Evolutionary conservation across 208 protist genomes (phyloP).

Genomic region (Naegleria lovaniensis): DNA sequence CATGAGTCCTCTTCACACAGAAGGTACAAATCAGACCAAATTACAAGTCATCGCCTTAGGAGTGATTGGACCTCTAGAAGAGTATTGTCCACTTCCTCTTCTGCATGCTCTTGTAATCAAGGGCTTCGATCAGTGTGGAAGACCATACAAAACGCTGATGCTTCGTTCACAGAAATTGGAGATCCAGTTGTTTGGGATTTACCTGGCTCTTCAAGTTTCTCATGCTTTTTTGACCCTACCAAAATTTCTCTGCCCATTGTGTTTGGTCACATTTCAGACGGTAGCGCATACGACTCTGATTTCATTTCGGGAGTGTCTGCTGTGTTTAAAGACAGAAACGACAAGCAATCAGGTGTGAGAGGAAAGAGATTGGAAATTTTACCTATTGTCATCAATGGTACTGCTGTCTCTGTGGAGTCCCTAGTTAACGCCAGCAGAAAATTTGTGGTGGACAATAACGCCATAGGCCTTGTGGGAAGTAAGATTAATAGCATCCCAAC

Average conservation of each 20-base stretch:
- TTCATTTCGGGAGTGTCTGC: neutral
- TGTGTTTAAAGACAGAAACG: neutral
- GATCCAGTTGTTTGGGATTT: neutral
- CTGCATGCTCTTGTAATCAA: neutral
- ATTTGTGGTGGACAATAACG: neutral
- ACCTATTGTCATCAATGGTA: neutral
- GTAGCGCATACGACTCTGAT: neutral
- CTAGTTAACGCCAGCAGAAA: neutral
- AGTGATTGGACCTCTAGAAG: too few relatives aligned
- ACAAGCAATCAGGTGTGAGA: neutral
- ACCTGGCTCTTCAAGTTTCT: neutral
- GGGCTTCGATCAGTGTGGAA: neutral
- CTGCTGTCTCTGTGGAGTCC: too few relatives aligned
- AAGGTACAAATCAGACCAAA: too few relatives aligned
- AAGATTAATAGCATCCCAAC: neutral
- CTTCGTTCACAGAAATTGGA: neutral
- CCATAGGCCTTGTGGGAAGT: neutral
- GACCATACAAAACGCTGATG: neutral
- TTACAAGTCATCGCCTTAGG: too few relatives aligned
- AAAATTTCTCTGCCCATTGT: neutral
- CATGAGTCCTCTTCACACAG: too few relatives aligned
- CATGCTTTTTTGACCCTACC: neutral
- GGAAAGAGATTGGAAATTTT: neutral
- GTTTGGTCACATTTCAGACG: neutral
- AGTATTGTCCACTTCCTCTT: neutral